phyloP scores from a whole-genome alignment of 306 rosid species.

The Cucurbita argyrosperma region DNA sequence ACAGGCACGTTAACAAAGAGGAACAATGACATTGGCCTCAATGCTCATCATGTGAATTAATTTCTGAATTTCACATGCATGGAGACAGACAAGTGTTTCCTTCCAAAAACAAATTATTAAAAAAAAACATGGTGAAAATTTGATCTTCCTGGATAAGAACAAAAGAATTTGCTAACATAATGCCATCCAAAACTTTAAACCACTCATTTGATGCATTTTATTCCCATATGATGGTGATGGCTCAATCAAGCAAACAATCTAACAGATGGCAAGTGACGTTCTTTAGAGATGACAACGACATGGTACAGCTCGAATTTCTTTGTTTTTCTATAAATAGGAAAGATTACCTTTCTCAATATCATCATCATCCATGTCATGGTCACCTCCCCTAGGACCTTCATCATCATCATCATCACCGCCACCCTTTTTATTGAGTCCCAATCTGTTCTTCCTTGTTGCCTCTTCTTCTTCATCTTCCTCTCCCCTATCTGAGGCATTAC shows the following conservation, averaged over 20 bases:
- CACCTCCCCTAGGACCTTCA: constrained; percentile 63
- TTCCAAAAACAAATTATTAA: background rate
- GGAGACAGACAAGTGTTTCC: background rate
- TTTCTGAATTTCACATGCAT: background rate
- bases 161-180: background rate
- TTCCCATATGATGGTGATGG: background rate
- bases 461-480: constrained; percentile 93
- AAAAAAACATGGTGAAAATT: background rate
- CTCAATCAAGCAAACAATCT: background rate
- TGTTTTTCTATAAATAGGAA: background rate
- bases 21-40: background rate
- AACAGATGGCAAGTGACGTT: background rate
- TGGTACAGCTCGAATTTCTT: background rate
- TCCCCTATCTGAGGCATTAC: constrained; percentile 72
- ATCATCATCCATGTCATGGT: constrained; percentile 70
- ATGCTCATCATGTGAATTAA: background rate
- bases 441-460: constrained; percentile 52
- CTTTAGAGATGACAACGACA: background rate
- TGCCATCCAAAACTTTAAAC: background rate
- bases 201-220: background rate
- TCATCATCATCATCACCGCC: constrained; percentile 61
- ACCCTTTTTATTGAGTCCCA: constrained; percentile 46
- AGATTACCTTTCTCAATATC: constrained; percentile 72
- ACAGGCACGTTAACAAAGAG: background rate
- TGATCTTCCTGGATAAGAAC: background rate